Percentiles rank a stretch among this genome's conserved stretches.
These are phyloP conservation scores for Ceratocystis harringtonii DNA, from an alignment of 2,329 filamentous ascomycete species.

Conservation along the genomic window DNA sequence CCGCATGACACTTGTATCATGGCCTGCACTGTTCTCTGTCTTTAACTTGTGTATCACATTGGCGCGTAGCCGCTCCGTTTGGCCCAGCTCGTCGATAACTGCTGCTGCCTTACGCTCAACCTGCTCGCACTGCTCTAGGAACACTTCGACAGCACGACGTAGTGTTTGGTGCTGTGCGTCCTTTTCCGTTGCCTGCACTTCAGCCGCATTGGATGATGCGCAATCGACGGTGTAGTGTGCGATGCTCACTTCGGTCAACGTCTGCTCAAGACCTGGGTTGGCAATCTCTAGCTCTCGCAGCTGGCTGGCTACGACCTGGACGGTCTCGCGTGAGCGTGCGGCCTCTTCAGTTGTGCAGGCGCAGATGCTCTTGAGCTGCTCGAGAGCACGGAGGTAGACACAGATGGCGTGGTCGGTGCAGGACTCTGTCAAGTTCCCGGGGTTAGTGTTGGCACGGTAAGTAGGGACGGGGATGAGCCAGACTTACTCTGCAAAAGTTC, in stretches of 20 bases:
- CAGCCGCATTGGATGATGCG: not conserved
- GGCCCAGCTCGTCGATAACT: slow-evolving; percentile 9
- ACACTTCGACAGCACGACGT: slow-evolving; percentile 3
- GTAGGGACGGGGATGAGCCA: not conserved
- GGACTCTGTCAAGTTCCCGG: not conserved
- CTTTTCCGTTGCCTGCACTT: not conserved
- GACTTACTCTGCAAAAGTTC: slow-evolving; percentile 13
- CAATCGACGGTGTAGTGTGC: not conserved
- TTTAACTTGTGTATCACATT: slow-evolving; percentile 13
- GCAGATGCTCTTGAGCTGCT: slow-evolving; percentile 12
- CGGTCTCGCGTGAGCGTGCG: not conserved
- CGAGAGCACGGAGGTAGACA: slow-evolving; percentile 29
- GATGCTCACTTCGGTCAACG: slow-evolving; percentile 4
- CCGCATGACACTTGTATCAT: slow-evolving; percentile 12
- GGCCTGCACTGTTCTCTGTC: slow-evolving; percentile 10
- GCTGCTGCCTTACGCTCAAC: slow-evolving; percentile 6
- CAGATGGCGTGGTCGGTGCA: slow-evolving; percentile 19
- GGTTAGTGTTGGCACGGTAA: not conserved
- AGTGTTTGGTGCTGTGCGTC: not conserved
- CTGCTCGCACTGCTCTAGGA: slow-evolving; percentile 6
- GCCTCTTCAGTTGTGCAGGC: slow-evolving; percentile 7
- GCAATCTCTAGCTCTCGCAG: slow-evolving; percentile 13
- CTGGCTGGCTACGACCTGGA: slow-evolving; percentile 11
- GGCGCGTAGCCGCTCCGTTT: slow-evolving; percentile 7
- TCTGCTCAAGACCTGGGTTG: slow-evolving; percentile 9